Base-by-base conservation (phyloP, 805 yeast species). In the Pichia nanzhaoensis region DNA sequence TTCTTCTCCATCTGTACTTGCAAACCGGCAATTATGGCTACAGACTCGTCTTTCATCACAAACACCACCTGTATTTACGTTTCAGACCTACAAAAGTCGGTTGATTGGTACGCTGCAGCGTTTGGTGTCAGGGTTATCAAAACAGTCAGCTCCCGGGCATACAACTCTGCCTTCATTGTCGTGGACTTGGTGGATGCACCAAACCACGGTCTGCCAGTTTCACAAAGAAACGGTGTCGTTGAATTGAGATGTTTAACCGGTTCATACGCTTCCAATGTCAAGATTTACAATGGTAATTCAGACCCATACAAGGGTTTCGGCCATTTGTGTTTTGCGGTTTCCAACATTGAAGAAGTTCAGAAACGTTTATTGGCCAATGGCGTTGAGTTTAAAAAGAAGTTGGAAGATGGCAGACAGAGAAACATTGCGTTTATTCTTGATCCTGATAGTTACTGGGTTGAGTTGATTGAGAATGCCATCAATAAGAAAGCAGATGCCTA, bases 371-470 rank as follows among this genome's bases (percentile, higher is more conserved):
- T 82, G 51, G 63, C 64, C 1, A 68, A 72, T 38, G 84, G 82
- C 18, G 96, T 84, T 45, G 61, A 66, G 41, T 91, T 91, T 71
- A 78, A 90, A 67, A 93, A 91, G 73, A 85, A 73, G 59, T 70
- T 90, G 53, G 65, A 77, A 33, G 98, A 91, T 60, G 99, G 99
- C 32, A 80, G 96, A 66, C 96, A 87, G 67, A 82, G 80, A 65
- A 75, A 88, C 64, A 90, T 93, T 68, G 98, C 98, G 0, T 93
- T 91, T 65, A 95, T 83, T 6, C 75, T 90, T 55, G 99, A 93
- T 59, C 97, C 98, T 6, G 91, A 91, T 66, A 93, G 93, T 56
- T 93, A 93, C 69, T 91, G 99, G 99, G 77, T 91, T 57, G 99
- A 91, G 71, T 68, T 91, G 58, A 77, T 91, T 54, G 80, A 79